Base-by-base conservation (phyloP, 176 grass and related monocot genomes). In the Themeda triandra region DNA sequence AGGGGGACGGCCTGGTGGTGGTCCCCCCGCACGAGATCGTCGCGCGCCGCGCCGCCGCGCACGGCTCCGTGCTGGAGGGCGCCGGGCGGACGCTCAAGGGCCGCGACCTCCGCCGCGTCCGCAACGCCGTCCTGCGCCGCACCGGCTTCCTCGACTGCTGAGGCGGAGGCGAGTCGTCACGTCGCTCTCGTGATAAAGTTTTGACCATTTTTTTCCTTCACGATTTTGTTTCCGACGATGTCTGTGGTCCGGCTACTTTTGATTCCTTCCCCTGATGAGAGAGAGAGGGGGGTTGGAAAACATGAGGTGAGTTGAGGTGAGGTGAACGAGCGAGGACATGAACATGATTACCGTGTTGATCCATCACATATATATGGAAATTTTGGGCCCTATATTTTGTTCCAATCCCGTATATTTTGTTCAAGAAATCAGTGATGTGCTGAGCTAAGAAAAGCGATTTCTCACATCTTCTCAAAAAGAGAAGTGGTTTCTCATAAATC, bases 61-160 rank as follows among this genome's bases (percentile, higher is more conserved):
- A 81, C 76, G 85, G 69, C 82, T 90, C 88, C 19, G 73, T 90
- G 48, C 79, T 87, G 53, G 84, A 80, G 71, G 91, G 91, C 56
- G 70, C 77, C 39, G 91, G 91, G 72, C 87, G 91, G 87, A 92
- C 91, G 81, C 91, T 92, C 46, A 92, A 92, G 80, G 91, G 91
- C 7, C 80, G 91, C 11, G 91, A 92, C 77, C 91, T 92, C 84
- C 84, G 72, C 64, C 91, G 87, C 54, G 87, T 92, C 36, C 87
- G 91, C 80, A 87, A 92, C 66, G 76, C 91, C 81, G 78, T 93
- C 66, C 88, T 90, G 59, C 87, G 77, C 73, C 88, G 85, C 81
- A 93, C 91, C 14, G 91, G 91, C 66, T 90, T 93, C 91, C 88
- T 93, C 72, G 85, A 90, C 76, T 91, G 85, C 76, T 91, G 85